These are phyloP conservation scores for Cylindrotheca fusiformis DNA, from an alignment of 108 stramenopile species.

Conservation along the genomic window DNA sequence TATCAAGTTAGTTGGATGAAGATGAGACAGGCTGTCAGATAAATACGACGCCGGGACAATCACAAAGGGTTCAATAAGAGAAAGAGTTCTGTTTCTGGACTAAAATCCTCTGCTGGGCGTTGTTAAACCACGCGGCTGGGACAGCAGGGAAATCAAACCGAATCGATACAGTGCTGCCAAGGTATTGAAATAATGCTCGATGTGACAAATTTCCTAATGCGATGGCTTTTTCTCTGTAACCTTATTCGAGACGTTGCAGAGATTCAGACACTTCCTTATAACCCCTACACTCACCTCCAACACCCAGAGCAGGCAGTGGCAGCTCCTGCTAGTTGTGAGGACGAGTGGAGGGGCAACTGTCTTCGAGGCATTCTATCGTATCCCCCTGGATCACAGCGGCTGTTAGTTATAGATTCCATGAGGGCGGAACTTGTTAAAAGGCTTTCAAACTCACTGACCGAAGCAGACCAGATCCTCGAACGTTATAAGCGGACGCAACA, in stretches of 20 bases:
- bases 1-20: no score
- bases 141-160: no score
- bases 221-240: slow-evolving; percentile 82
- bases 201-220: slow-evolving; percentile 75
- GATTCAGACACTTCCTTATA: slow-evolving; percentile 75
- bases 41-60: no score
- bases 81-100: no score
- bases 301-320: slow-evolving; percentile 2
- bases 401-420: slow-evolving; percentile 68
- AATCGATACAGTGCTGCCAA: no score
- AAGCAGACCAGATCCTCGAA: slow-evolving; percentile 45
- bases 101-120: no score
- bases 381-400: slow-evolving; percentile 71
- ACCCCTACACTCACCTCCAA: slow-evolving; percentile 30
- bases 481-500: slow-evolving; percentile 9
- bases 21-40: no score
- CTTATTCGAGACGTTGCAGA: slow-evolving; percentile 69
- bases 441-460: slow-evolving; percentile 35
- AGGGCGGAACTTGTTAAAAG: slow-evolving; percentile 60
- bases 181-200: slow-evolving; percentile 75
- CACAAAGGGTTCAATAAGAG: no score
- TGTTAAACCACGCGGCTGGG: no score
- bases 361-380: slow-evolving; percentile 64
- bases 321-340: slow-evolving; percentile 28
- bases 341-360: slow-evolving; percentile 47